Evolutionary conservation across 2,329 filamentous ascomycete species (phyloP).

Genomic region (Trichophyton equinum): DNA sequence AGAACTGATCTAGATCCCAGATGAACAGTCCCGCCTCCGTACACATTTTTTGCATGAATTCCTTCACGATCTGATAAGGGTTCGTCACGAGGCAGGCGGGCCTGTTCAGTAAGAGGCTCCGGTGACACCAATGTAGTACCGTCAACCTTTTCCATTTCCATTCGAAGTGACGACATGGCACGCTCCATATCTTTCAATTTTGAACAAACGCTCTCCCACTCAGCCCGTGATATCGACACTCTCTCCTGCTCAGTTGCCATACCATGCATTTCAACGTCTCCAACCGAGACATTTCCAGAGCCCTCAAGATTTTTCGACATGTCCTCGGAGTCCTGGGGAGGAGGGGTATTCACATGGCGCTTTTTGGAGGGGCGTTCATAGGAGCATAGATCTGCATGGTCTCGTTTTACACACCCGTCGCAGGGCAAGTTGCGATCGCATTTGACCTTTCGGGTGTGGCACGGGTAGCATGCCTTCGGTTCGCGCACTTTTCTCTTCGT

Average conservation of each 20-base stretch:
- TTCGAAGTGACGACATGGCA: conserved; percentile 28
- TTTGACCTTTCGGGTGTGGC: conserved; percentile 37
- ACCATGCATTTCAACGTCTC: not conserved
- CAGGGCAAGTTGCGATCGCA: conserved; percentile 39
- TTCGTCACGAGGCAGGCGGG: not conserved
- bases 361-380: conserved; percentile 39
- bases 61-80: conserved; percentile 33
- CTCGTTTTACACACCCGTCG: conserved; percentile 38
- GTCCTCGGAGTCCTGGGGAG: conserved; percentile 16
- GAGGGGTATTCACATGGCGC: conserved; percentile 21
- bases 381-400: conserved; percentile 38
- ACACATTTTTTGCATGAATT: conserved; percentile 47
- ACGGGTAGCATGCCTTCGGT: conserved; percentile 36
- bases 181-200: conserved; percentile 33
- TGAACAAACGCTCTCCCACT: conserved; percentile 34
- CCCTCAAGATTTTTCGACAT: not conserved
- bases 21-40: conserved; percentile 49
- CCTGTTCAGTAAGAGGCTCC: conserved; percentile 6
- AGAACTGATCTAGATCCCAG: conserved; percentile 50
- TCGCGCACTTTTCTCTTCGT: conserved; percentile 38
- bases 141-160: conserved; percentile 28
- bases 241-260: conserved; percentile 12
- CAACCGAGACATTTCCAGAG: conserved; percentile 7
- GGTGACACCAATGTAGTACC: conserved; percentile 14
- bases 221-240: conserved; percentile 31